Evolutionary conservation across 1,284 basidiomycete species (phyloP).

Genomic region (Takashimella koratensis): DNA sequence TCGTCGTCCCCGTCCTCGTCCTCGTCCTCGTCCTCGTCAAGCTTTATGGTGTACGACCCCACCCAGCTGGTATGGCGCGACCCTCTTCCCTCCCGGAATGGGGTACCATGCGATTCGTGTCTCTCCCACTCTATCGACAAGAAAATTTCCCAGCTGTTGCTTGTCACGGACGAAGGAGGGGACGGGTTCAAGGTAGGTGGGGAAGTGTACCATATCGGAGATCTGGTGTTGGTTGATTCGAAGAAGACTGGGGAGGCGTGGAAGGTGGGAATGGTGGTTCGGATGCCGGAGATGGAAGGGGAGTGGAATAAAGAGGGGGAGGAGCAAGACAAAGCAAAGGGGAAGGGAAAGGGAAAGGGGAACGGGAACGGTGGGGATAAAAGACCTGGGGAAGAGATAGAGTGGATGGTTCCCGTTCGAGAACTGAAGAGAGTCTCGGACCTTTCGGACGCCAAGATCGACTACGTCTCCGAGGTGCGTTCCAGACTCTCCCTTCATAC

Average conservation of each 20-base stretch:
- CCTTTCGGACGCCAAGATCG: constrained; percentile 8
- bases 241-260: constrained; percentile 10
- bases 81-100: too few species aligned
- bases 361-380: too few species aligned
- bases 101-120: too few species aligned
- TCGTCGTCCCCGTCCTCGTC: too few species aligned
- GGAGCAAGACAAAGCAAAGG: background rate
- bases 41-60: too few species aligned
- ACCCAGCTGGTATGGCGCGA: too few species aligned
- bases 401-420: constrained; percentile 2
- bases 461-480: background rate
- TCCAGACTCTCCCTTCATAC: background rate
- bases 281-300: background rate
- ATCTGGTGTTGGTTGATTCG: constrained; percentile 21
- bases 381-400: background rate
- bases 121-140: too few species aligned
- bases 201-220: constrained; percentile 12
- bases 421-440: background rate
- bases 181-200: constrained; percentile 1
- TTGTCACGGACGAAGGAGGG: too few species aligned
- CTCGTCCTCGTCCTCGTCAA: too few species aligned
- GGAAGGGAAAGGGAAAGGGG: constrained; percentile 1
- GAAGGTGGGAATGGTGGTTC: constrained; percentile 13
- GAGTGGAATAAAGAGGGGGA: background rate
- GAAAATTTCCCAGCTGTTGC: too few species aligned